Evolutionary conservation across 192 early-diverging fungal species (phyloP).

Genomic region (Podochytrium sp.): DNA sequence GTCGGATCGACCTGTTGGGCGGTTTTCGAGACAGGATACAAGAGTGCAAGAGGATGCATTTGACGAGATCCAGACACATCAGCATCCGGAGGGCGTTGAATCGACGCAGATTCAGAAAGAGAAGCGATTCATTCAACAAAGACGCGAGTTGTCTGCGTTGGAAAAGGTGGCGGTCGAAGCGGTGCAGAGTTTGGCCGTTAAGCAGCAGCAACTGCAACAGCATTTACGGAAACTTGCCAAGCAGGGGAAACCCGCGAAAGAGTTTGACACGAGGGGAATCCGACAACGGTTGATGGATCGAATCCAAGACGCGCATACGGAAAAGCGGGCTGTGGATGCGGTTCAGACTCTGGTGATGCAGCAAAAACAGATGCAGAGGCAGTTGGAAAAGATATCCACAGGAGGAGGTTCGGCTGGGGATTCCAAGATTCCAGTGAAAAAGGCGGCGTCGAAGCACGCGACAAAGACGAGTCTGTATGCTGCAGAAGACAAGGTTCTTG

Average conservation of each 20-base stretch:
- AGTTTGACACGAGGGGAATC: neutral
- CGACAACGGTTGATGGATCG: neutral
- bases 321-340: neutral
- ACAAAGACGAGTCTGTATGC: neutral
- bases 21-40: too few relatives aligned
- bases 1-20: too few relatives aligned
- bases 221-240: neutral
- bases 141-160: neutral
- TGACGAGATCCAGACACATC: neutral
- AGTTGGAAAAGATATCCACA: neutral
- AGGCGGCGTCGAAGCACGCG: neutral
- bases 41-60: neutral
- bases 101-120: slow-evolving; percentile 19
- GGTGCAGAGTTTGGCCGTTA: slow-evolving; percentile 4
- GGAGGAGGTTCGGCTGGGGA: neutral
- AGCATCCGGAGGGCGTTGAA: neutral
- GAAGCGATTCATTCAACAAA: slow-evolving; percentile 2
- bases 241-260: neutral
- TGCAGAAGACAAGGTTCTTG: neutral
- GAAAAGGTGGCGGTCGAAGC: slow-evolving; percentile 16
- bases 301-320: neutral
- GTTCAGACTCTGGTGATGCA: slow-evolving; percentile 1
- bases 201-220: neutral
- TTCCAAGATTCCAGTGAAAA: neutral
- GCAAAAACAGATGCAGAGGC: neutral